Evolutionary conservation across 352 stramenopile species (phyloP).

Genomic region (Phytophthora crassamura): DNA sequence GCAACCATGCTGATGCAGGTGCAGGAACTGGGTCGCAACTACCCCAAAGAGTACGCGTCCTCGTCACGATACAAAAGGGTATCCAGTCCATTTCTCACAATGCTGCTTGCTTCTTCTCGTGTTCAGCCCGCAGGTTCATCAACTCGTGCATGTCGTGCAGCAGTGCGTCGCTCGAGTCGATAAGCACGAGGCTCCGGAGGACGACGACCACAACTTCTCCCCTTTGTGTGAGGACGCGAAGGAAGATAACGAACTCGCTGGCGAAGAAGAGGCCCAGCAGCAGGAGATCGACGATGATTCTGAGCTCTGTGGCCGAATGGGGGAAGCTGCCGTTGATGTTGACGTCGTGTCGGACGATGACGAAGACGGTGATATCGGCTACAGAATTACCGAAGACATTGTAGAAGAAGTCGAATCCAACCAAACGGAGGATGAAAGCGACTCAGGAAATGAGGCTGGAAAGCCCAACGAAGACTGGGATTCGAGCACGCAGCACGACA

Average conservation of each 20-base stretch:
- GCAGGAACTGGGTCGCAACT: conserved; percentile 37
- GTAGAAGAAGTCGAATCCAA: conserved; percentile 39
- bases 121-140: conserved; percentile 45
- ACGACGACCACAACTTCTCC: conserved; percentile 24
- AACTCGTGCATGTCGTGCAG: conserved; percentile 46
- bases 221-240: conserved; percentile 9
- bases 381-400: conserved; percentile 29
- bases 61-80: not conserved
- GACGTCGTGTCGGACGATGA: conserved; percentile 12
- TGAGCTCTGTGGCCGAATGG: conserved; percentile 26
- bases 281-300: conserved; percentile 25
- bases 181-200: conserved; percentile 40
- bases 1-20: conserved; percentile 36
- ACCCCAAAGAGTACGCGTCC: conserved; percentile 38
- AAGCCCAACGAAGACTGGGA: conserved; percentile 5
- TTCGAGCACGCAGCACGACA: not conserved
- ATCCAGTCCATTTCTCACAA: conserved; percentile 3
- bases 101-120: conserved; percentile 12
- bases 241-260: conserved; percentile 11
- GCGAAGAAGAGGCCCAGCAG: conserved; percentile 21
- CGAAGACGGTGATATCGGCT: conserved; percentile 28
- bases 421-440: conserved; percentile 52
- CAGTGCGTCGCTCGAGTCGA: conserved; percentile 31
- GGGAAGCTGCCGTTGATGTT: conserved; percentile 27
- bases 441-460: not conserved